Evolutionary conservation across 257 asterid genomes (phyloP), one percentile per base, ranked within the genome.

Genomic region (Mentha longifolia): DNA sequence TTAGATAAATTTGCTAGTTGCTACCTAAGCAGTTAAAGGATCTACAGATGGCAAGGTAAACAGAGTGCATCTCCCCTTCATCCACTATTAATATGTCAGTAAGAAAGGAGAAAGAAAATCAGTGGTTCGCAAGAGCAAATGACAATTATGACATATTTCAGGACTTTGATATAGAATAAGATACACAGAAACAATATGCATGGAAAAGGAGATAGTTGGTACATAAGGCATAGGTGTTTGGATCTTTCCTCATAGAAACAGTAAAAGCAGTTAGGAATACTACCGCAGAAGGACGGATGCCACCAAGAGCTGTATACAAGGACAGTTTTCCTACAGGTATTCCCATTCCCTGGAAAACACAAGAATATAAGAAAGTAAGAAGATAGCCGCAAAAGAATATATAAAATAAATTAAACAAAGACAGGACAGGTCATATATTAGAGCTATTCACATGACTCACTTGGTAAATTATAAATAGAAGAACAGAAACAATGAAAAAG

Each of bases 281-380:
- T 82, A 86, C 95, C 41, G 92, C 92, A 19, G 98, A 93, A 47
- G 98, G 98, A 25, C 95, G 95, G 73, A 93, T 81, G 33, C 98
- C 98, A 59, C 98, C 98, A 66, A 93, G 94, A 70, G 98, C 98
- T 25, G 98, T 76, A 74, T 93, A 90, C 69, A 93, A 74, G 71
- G 98, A 88, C 54, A 93, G 92, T 74, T 93, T 93, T 22, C 98
- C 98, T 3, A 93, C 95, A 8, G 98, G 98, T 64, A 93, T 93
- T 30, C 98, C 98, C 98, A 93, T 93, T 83, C 98, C 98, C 98
- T 93, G 84, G 72, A 75, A 50, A 82, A 13, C 50, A 73, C 59
- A 72, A 60, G 33, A 72, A 72, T 57, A 35, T 7, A 8, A 35
- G 5, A 66, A 28, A 77, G 70, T 66, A 73, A 37, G 74, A 76